Evolutionary conservation across 805 yeast genomes (phyloP), one percentile per base, ranked within the genome.

Genomic region (Ogataea philodendri): DNA sequence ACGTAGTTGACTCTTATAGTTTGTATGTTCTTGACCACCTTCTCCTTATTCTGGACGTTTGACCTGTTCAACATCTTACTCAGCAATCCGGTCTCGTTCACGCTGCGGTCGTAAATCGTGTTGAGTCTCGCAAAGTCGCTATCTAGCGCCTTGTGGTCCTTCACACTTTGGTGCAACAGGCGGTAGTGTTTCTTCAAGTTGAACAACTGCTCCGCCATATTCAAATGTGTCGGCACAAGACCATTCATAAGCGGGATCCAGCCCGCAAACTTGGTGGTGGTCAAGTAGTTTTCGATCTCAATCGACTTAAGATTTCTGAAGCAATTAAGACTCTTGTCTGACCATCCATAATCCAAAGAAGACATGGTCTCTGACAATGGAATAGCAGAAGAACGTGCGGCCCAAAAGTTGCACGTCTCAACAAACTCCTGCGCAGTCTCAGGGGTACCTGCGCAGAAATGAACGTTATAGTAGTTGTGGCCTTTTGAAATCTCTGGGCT

Each of bases 371-470:
- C 81, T 50, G 80, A 84, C 0, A 78, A 69, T 3, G 95, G 95
- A 14, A 85, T 80, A 10, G 88, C 81, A 5, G 95, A 81, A 22
- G 84, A 72, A 46, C 93, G 73, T 2, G 90, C 84, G 2, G 94
- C 85, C 96, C 96, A 88, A 56, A 84, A 88, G 58, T 87, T 88
- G 60, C 93, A 80, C 5, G 90, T 77, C 47, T 81, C 74, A 11
- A 84, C 76, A 58, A 75, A 85, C 52, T 78, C 83, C 26, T 64
- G 61, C 0, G 95, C 93, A 40, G 75, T 74, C 46, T 79, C 84
- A 15, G 65, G 55, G 9, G 85, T 76, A 8, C 81, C 81, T 0
- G 87, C 78, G 58, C 76, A 78, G 56, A 84, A 82, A 19, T 77
- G 63, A 11, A 83, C 62, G 41, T 63, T 52, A 3, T 64, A 67